Evolutionary conservation across 176 grass and related monocot species (phyloP), one percentile per base, ranked within the genome.

Genomic region (Stipa capillata): DNA sequence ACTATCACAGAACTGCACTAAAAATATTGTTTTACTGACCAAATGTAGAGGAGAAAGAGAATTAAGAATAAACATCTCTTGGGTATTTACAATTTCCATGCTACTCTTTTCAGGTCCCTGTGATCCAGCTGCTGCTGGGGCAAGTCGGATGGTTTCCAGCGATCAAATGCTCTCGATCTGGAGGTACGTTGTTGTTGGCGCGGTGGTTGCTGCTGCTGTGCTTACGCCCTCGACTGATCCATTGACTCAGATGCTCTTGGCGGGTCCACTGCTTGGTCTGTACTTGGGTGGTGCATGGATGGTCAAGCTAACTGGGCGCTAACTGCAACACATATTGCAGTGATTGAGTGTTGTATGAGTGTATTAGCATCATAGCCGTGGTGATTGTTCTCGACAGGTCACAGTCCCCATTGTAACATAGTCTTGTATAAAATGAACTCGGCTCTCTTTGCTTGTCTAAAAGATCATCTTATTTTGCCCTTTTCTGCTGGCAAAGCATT

Each of bases 121-220:
- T 98, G 36, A 91, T 98, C 78, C 96, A 98, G 80, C 74, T 98
- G 8, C 70, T 98, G 52, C 49, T 98, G 39, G 96, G 96, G 52
- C 96, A 98, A 90, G 81, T 93, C 34, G 96, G 96, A 58, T 98
- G 68, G 90, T 98, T 28, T 91, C 96, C 3, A 73, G 96, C 9
- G 88, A 93, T 6, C 92, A 98, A 85, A 98, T 95, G 96, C 86
- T 98, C 56, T 98, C 96, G 0, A 95, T 98, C 63, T 98, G 92
- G 96, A 94, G 96, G 92, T 98, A 98, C 13, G 96, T 98, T 68
- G 92, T 98, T 2, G 96, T 98, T 16, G 96, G 96, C 15, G 87
- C 96, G 0, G 96, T 98, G 36, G 85, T 98, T 18, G 92, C 86
- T 5, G 96, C 96, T n/a, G 96, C 96, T 8, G 83, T 98, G 73